Base-by-base conservation (phyloP, 2,329 filamentous ascomycete species). In the Amesomyces nigricolor region DNA sequence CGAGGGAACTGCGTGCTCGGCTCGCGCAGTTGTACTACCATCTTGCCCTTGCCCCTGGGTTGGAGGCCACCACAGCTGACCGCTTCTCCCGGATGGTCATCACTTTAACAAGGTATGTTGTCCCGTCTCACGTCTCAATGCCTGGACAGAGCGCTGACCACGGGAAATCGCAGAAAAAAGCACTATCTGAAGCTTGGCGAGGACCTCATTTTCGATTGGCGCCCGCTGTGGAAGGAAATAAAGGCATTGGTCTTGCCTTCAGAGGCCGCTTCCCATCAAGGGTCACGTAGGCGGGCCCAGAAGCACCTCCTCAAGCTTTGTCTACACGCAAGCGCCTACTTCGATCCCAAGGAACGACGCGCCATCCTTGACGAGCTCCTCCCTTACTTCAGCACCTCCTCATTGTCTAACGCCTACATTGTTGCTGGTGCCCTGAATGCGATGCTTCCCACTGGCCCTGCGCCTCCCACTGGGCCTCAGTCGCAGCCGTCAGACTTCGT, bases 51-150 rank as follows among this genome's bases (percentile, higher is more conserved):
- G 89, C 94, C 29, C 94, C 92, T 0, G 94, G 95, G 3, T 78
- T 99, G 54, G 92, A 97, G 67, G 81, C 82, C 50, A 80, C 79
- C 57, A 85, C 91, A 8, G 82, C 90, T 4, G 95, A 99, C 72
- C 83, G 92, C 57, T 99, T 99, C 70, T 82, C 92, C 45, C 94
- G 89, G 76, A 97, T 97, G 91, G 92, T 97, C 67, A 88, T 96
- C 72, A 85, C 89, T 10, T 75, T 99, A 64, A 95, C 91, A n/a
- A 95, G 94, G 91, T 94, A 74, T 72, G 85, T 75, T 26, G 54
- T 42, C 39, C 52, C 45, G 22, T 16, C n/a, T 43, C 10, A 14
- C 5, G 30, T 37, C 46, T 54, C 10, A 22, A 16, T 22, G 2
- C 7, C 30, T 54, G 53, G 17, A 49, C 57, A 13, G 45, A 7